phyloP scores from a whole-genome alignment of 23 red algal genomes.

The Pyropia yezoensis region DNA sequence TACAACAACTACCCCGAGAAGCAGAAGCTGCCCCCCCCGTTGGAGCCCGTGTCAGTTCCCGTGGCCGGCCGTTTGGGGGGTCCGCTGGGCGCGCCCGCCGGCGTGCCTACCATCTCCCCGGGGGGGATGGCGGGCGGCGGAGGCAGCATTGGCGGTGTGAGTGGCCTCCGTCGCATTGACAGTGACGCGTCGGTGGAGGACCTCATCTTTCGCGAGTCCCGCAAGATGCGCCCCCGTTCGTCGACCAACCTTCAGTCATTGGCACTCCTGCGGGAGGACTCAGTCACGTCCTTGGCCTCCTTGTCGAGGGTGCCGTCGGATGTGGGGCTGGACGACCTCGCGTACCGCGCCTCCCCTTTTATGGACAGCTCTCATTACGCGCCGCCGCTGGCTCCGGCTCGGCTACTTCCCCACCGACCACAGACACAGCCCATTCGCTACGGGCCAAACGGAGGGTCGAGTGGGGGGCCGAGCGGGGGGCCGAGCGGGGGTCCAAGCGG shows the following conservation, averaged over 20 bases:
- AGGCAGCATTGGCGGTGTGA: too few species aligned
- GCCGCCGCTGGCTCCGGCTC: too few species aligned
- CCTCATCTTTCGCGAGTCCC: constrained; percentile 84
- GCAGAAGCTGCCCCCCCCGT: constrained; percentile 55
- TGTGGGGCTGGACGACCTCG: too few species aligned
- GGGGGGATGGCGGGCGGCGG: too few species aligned
- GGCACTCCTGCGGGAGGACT: constrained; percentile 15
- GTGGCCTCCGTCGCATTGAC: constrained; percentile 31
- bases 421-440: too few species aligned
- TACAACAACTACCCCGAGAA: constrained; percentile 55
- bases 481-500: too few species aligned
- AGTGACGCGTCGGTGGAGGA: constrained; percentile 65
- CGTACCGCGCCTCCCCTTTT: not conserved
- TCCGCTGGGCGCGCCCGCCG: too few species aligned
- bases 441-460: too few species aligned
- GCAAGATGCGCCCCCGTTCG: constrained; percentile 43
- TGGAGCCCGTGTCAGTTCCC: constrained; percentile 1
- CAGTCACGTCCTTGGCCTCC: constrained; percentile 4
- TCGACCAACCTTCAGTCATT: not conserved
- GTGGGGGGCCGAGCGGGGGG: too few species aligned
- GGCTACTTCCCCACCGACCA: too few species aligned
- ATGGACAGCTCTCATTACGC: not conserved
- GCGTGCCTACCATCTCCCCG: too few species aligned
- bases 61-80: too few species aligned
- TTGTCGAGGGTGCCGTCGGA: constrained; percentile 4